Evolutionary conservation across 1,139 yeast genomes (phyloP).

Genomic region (Yamadazyma mexicana): DNA sequence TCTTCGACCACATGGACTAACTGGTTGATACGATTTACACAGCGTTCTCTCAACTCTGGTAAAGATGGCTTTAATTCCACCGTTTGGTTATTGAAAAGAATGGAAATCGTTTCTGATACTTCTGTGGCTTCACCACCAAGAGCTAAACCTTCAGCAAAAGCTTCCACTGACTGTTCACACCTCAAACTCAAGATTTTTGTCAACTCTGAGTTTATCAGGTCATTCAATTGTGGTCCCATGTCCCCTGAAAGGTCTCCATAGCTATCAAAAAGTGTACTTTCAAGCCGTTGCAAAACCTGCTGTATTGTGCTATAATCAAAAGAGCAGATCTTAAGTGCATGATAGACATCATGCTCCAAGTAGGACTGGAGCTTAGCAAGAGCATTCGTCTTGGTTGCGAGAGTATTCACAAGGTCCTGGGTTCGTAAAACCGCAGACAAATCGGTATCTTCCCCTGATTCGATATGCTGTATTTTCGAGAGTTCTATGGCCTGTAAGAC

Average conservation of each 20-base stretch:
- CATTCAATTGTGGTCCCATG: not conserved
- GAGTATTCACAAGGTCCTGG: constrained; percentile 30
- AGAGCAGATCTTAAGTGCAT: constrained; percentile 26
- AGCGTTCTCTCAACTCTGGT: constrained; percentile 19
- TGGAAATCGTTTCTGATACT: constrained; percentile 19
- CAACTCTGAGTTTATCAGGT: constrained; percentile 40
- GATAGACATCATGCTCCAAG: constrained; percentile 19
- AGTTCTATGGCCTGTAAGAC: constrained; percentile 53
- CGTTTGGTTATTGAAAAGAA: constrained; percentile 43
- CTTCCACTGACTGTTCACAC: constrained; percentile 4
- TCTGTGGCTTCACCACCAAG: not conserved
- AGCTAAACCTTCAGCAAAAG: not conserved
- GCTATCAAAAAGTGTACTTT: constrained; percentile 16
- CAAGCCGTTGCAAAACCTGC: constrained; percentile 31
- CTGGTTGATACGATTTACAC: constrained; percentile 15
- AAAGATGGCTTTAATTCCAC: constrained; percentile 39
- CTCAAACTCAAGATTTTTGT: constrained; percentile 18
- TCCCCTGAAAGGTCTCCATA: not conserved
- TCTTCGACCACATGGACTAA: constrained; percentile 15
- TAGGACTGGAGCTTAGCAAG: constrained; percentile 25
- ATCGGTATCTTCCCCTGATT: constrained; percentile 39
- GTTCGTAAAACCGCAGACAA: constrained; percentile 39
- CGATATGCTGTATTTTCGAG: constrained; percentile 20
- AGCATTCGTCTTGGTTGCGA: constrained; percentile 33
- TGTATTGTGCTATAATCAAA: constrained; percentile 23